phyloP scores from a whole-genome alignment of 345 rosid species.

The Rhizophora apiculata region DNA sequence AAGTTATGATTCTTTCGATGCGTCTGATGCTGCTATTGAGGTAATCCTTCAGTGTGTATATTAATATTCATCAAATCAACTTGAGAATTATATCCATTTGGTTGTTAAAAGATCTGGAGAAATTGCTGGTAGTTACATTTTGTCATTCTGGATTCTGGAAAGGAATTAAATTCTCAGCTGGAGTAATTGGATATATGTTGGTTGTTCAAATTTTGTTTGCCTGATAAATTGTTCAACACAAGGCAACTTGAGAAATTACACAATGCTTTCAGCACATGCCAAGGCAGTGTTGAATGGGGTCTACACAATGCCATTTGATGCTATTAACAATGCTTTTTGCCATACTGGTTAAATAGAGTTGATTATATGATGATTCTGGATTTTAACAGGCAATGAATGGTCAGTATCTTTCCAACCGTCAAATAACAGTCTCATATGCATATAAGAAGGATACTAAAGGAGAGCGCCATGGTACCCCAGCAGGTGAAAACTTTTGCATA shows the following conservation, averaged over 20 bases:
- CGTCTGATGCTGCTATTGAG: conserved; percentile 99
- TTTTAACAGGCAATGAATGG: conserved; percentile 84
- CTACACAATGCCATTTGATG: too few relatives aligned
- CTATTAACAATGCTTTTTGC: too few relatives aligned
- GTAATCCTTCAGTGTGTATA: conserved; percentile 30
- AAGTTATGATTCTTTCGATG: conserved; percentile 97
- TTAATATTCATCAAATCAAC: background rate
- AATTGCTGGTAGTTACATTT: too few relatives aligned
- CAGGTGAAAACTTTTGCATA: conserved; percentile 52
- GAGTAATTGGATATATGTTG: too few relatives aligned
- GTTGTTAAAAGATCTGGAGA: background rate
- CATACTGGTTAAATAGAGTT: background rate
- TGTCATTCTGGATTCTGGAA: too few relatives aligned
- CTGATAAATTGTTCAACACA: too few relatives aligned
- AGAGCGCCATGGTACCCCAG: conserved; percentile 97
- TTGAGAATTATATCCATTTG: conserved; percentile 1
- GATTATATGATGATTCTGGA: conserved; percentile 11
- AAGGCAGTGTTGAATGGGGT: too few relatives aligned
- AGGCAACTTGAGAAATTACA: too few relatives aligned
- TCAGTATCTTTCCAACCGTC: conserved; percentile 91
- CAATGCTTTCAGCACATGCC: too few relatives aligned
- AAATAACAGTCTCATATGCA: conserved; percentile 94
- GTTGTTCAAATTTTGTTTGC: too few relatives aligned
- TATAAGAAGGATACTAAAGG: conserved; percentile 99
- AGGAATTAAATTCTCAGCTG: too few relatives aligned